Base-by-base conservation (phyloP, 768 basidiomycete genomes). In the Boletus eberwhitei region DNA sequence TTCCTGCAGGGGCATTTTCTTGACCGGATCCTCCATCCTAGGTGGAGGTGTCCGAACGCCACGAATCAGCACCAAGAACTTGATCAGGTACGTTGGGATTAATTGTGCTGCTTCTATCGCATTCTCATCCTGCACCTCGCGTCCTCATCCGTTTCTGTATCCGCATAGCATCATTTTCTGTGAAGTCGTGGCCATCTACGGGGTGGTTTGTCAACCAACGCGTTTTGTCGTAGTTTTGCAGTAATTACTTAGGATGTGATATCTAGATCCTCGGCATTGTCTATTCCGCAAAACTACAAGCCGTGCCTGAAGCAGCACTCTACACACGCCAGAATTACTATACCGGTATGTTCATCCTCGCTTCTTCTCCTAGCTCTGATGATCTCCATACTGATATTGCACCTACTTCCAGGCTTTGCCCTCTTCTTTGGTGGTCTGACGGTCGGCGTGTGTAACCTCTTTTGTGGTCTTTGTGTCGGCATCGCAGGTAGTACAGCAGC, bases 141-240 rank as follows among this genome's bases (percentile, higher is more conserved):
- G 26, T 32, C 9, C 21, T 13, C 4, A 29, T 54, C 17, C 39
- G 17, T 17, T 13, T 8, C 8, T 16, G 34, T 9, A 21, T 47
- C 19, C 38, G 13, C 14, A 8, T 8, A 98, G 96, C 62, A 93
- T 98, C 77, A 98, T 99, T 66, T 98, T 98, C 79, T 98, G 96
- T 72, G 96, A 98, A 77, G 97, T 98, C 66, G 95, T 99, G 29
- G 97, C 96, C 54, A 98, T 99, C 67, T 98, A 98, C 75, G 97
- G 90, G 53, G 91, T 93, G 49, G 92, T 94, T 73, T 55, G 88
- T 79, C 17, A 5, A 43, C 11, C 12, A 11, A 43, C 29, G 12
- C 13, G 12, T 13, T 26, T 29, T 14, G 4, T 36, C 26, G 4
- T 9, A 1, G 36, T 40, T 7, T 3, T 5, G 3, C 13, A 6